A percentile compares a stretch with the other conserved stretches of the same genome.
These are phyloP conservation scores for Trypanosoma lewisi DNA, from an alignment of 208 protist species.

Conservation along the genomic window DNA sequence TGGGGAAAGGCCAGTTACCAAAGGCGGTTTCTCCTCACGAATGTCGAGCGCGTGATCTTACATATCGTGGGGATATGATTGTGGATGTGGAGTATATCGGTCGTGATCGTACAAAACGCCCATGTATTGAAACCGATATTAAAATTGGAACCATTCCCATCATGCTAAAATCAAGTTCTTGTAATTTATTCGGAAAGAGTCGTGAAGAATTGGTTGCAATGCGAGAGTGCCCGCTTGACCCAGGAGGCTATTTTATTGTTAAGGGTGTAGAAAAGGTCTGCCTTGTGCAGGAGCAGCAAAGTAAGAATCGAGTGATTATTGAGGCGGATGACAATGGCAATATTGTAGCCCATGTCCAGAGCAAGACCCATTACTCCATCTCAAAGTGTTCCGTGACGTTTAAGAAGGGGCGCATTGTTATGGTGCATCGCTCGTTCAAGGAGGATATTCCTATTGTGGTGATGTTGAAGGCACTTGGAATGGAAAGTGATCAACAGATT, in stretches of 20 bases:
- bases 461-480: conserved; percentile 97
- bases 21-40: conserved; percentile 92
- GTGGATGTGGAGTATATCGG: conserved; percentile 87
- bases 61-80: conserved; percentile 88
- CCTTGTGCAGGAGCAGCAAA: conserved; percentile 95
- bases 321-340: conserved; percentile 85
- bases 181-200: conserved; percentile 92
- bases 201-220: conserved; percentile 92
- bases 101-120: conserved; percentile 53
- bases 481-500: conserved; percentile 98
- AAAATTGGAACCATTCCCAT: conserved; percentile 98
- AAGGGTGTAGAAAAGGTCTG: conserved; percentile 99
- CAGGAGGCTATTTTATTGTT: conserved; percentile 99
- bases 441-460: conserved; percentile 98
- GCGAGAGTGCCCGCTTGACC: conserved; percentile 99
- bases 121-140: conserved; percentile 79
- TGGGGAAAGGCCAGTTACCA: conserved; percentile 77
- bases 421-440: conserved; percentile 98
- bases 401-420: conserved; percentile 95
- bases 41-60: conserved; percentile 95
- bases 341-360: conserved; percentile 83
- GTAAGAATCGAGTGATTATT: conserved; percentile 99
- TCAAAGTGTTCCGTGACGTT: conserved; percentile 92
- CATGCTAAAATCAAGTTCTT: conserved; percentile 98
- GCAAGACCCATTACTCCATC: conserved; percentile 94